phyloP scores from a whole-genome alignment of 2,329 filamentous ascomycete species.

The Fusarium circinatum region DNA sequence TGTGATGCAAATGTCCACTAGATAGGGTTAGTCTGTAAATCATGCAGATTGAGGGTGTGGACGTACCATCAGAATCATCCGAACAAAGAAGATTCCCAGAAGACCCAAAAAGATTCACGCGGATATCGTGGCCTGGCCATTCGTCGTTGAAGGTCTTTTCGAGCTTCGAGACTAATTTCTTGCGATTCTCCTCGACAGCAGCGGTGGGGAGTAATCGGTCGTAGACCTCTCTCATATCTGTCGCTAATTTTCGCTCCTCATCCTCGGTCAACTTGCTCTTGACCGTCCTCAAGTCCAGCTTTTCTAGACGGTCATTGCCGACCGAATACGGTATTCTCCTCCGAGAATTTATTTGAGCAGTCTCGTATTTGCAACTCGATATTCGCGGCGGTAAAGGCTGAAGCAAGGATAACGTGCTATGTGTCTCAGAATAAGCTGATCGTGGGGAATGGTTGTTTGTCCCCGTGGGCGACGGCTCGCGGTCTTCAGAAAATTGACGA shows the following conservation, averaged over 20 bases:
- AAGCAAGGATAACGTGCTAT: slow-evolving; percentile 75
- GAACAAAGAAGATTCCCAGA: slow-evolving; percentile 95
- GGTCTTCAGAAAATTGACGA: slow-evolving; percentile 82
- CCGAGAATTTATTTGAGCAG: slow-evolving; percentile 80
- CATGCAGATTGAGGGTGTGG: neutral
- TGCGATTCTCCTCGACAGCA: slow-evolving; percentile 79
- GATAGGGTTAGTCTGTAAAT: slow-evolving; percentile 18
- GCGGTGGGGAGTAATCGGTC: slow-evolving; percentile 83
- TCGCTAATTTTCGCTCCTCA: slow-evolving; percentile 79
- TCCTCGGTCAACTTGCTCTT: slow-evolving; percentile 76
- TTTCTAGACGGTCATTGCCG: slow-evolving; percentile 81
- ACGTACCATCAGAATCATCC: slow-evolving; percentile 92
- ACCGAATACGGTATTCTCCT: slow-evolving; percentile 92
- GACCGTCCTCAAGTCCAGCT: slow-evolving; percentile 75
- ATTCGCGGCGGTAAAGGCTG: slow-evolving; percentile 69
- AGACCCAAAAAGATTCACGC: slow-evolving; percentile 95
- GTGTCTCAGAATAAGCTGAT: slow-evolving; percentile 90
- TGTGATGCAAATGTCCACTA: slow-evolving; percentile 97
- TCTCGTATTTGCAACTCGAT: slow-evolving; percentile 87
- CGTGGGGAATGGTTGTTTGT: slow-evolving; percentile 84
- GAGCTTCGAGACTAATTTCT: slow-evolving; percentile 84
- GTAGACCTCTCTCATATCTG: slow-evolving; percentile 88
- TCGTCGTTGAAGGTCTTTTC: slow-evolving; percentile 88
- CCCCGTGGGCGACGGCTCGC: slow-evolving; percentile 81
- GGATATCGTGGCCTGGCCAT: slow-evolving; percentile 92